Conservation (phyloP, 805 yeast genomes). For the Saccharomyces eubayanus region DNA sequence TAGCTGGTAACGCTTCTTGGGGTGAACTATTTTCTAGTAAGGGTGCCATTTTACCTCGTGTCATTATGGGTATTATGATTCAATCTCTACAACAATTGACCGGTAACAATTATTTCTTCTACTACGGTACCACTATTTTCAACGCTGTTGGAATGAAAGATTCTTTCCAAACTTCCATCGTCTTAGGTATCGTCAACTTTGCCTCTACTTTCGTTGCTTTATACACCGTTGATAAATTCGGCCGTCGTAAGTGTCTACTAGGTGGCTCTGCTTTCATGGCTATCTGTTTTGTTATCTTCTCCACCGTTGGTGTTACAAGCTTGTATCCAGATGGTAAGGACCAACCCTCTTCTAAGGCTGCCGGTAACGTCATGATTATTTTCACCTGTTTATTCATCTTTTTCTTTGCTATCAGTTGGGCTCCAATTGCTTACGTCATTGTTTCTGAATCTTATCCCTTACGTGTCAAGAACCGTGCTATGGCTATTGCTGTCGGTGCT, state of each 20-base stretch:
- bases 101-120: constrained; percentile 61
- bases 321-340: constrained; percentile 37
- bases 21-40: constrained; percentile 56
- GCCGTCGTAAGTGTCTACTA: constrained; percentile 42
- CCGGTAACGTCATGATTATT: constrained; percentile 66
- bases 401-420: constrained; percentile 72
- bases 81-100: constrained; percentile 63
- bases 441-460: constrained; percentile 65
- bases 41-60: constrained; percentile 47
- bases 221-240: constrained; percentile 45
- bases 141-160: constrained; percentile 53
- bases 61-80: constrained; percentile 44
- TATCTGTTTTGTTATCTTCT: constrained; percentile 41
- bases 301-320: constrained; percentile 52
- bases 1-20: constrained; percentile 64
- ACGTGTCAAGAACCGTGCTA: constrained; percentile 53
- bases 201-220: constrained; percentile 49
- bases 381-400: constrained; percentile 62
- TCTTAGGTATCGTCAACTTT: constrained; percentile 53
- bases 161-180: constrained; percentile 51
- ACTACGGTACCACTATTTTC: constrained; percentile 58
- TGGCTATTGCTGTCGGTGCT: constrained; percentile 52
- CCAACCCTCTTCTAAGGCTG: constrained; percentile 38
- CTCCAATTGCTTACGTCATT: constrained; percentile 58
- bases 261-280: constrained; percentile 44